Percentiles rank a stretch among this genome's conserved stretches.
Conservation (phyloP, 1,284 basidiomycete species). For the Schizophyllum amplum region DNA sequence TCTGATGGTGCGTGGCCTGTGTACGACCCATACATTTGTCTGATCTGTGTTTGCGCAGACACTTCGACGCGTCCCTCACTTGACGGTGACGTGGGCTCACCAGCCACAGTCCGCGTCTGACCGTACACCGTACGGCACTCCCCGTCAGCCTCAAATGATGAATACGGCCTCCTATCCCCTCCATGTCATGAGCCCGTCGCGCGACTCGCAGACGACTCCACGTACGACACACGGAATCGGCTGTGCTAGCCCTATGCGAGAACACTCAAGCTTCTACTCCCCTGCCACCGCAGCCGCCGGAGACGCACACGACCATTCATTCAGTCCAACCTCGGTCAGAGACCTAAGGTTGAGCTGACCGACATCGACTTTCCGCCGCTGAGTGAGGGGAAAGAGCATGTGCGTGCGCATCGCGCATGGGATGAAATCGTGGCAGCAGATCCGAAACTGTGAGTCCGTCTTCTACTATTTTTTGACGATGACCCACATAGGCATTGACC, state of each 20-base stretch:
- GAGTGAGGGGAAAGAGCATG: slow-evolving; percentile 15
- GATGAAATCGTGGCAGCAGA: not conserved
- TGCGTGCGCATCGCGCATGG: slow-evolving; percentile 4
- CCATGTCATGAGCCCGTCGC: slow-evolving; percentile 12
- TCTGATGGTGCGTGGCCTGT: slow-evolving; percentile 41
- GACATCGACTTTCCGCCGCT: slow-evolving; percentile 37
- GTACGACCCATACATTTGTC: slow-evolving; percentile 2
- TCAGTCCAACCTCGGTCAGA: not conserved
- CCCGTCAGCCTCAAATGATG: slow-evolving; percentile 11
- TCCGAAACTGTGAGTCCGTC: too few relatives aligned
- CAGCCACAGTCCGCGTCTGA: slow-evolving; percentile 26
- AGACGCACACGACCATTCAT: not conserved
- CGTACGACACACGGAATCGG: too few relatives aligned
- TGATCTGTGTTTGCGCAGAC: slow-evolving; percentile 34
- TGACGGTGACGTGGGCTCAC: slow-evolving; percentile 75
- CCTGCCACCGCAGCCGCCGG: slow-evolving; percentile 1
- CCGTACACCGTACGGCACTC: slow-evolving; percentile 13
- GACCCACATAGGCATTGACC: too few relatives aligned
- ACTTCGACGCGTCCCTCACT: slow-evolving; percentile 56
- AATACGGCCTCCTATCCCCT: slow-evolving; percentile 19
- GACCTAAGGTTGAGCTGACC: slow-evolving; percentile 22
- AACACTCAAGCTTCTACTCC: not conserved
- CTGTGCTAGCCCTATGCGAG: not conserved
- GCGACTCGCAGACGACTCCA: not conserved
- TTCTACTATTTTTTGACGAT: too few relatives aligned